phyloP scores from a whole-genome alignment of 2,329 filamentous ascomycete genomes.

The Exophiala viscosa region DNA sequence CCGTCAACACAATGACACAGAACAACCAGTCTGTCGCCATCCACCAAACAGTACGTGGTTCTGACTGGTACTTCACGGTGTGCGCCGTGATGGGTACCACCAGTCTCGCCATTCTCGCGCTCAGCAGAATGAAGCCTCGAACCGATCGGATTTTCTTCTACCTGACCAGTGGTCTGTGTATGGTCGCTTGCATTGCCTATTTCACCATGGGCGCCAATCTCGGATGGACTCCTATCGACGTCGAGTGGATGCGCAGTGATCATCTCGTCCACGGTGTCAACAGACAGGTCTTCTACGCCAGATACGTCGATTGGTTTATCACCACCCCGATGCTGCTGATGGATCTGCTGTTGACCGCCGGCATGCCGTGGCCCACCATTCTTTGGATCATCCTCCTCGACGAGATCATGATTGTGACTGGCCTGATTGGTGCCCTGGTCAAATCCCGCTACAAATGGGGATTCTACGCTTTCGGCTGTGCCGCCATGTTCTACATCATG shows the following conservation, averaged over 20 bases:
- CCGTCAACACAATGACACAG: constrained; percentile 2
- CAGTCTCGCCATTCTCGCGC: constrained; percentile 5
- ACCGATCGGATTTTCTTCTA: constrained; percentile 16
- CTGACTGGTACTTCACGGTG: constrained; percentile 14
- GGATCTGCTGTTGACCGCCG: constrained; percentile 62
- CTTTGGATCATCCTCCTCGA: constrained; percentile 60
- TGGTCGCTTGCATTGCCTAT: constrained; percentile 53
- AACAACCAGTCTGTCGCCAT: constrained; percentile 12
- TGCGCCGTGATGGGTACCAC: constrained; percentile 15
- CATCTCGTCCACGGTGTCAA: constrained; percentile 47
- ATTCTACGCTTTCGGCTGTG: constrained; percentile 57
- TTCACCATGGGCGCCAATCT: constrained; percentile 64
- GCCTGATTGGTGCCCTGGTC: constrained; percentile 62
- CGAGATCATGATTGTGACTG: constrained; percentile 64
- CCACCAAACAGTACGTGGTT: constrained; percentile 18
- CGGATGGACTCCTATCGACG: constrained; percentile 58
- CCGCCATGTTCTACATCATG: constrained; percentile 49
- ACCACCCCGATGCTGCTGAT: constrained; percentile 62
- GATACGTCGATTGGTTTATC: constrained; percentile 61
- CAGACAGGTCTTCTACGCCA: constrained; percentile 62
- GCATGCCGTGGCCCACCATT: constrained; percentile 63
- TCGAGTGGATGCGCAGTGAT: constrained; percentile 52
- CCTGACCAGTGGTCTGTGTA: constrained; percentile 12
- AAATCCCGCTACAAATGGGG: constrained; percentile 56
- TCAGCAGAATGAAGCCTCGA: constrained; percentile 1